Evolutionary conservation across 495 filamentous ascomycete genomes (phyloP).

Genomic region (Neurospora sp.): DNA sequence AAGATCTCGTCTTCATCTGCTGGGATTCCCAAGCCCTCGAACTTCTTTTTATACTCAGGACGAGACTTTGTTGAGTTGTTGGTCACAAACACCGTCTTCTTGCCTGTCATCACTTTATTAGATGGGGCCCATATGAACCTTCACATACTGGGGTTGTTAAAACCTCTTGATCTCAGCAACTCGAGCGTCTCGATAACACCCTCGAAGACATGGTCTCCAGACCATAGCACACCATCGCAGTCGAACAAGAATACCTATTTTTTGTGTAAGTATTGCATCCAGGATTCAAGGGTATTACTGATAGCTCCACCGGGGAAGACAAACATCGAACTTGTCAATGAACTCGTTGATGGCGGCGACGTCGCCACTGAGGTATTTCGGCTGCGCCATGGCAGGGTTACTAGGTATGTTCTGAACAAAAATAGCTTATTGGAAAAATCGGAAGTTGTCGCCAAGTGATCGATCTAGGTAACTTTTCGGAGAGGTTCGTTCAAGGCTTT

Average conservation of each 20-base stretch:
- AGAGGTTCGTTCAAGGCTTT: neutral
- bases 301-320: slow-evolving; percentile 26
- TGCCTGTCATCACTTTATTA: slow-evolving; percentile 44
- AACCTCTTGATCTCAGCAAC: slow-evolving; percentile 69
- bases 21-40: slow-evolving; percentile 72
- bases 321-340: slow-evolving; percentile 81
- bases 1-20: slow-evolving; percentile 82
- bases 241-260: slow-evolving; percentile 84
- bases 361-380: slow-evolving; percentile 76
- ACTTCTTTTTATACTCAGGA: slow-evolving; percentile 81
- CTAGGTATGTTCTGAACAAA: neutral
- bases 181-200: slow-evolving; percentile 75
- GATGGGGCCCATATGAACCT: neutral
- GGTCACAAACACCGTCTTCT: slow-evolving; percentile 91
- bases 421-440: neutral
- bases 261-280: neutral
- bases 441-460: neutral
- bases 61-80: slow-evolving; percentile 99
- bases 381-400: slow-evolving; percentile 19
- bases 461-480: neutral
- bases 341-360: slow-evolving; percentile 65
- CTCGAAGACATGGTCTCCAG: slow-evolving; percentile 78
- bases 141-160: neutral
- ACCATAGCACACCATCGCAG: slow-evolving; percentile 97
- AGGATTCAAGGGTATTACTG: neutral